phyloP scores from a whole-genome alignment of 2,329 filamentous ascomycete species.

The Chaetomium globosum region DNA sequence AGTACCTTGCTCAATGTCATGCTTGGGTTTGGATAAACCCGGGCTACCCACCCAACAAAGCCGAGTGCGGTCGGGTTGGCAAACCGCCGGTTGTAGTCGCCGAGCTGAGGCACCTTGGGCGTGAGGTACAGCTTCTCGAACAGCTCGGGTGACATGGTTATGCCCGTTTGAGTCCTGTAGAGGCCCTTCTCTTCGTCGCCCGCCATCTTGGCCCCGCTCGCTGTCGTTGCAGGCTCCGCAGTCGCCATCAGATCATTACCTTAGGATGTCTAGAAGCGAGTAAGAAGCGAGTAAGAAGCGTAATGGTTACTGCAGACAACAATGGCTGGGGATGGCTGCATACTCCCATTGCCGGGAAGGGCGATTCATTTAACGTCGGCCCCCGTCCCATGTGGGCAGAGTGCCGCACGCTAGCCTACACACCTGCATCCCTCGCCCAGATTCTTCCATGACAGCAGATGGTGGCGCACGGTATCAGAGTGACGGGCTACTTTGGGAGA shows the following conservation, averaged over 20 bases:
- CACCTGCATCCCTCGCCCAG: background rate
- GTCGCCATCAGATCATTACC: slow-evolving; percentile 10
- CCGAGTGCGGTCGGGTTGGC: slow-evolving; percentile 45
- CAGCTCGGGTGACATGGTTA: slow-evolving; percentile 46
- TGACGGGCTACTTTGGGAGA: background rate
- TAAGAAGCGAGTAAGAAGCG: background rate
- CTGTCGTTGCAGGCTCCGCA: slow-evolving; percentile 11
- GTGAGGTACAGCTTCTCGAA: slow-evolving; percentile 48
- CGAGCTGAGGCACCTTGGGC: slow-evolving; percentile 44
- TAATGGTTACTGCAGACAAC: background rate
- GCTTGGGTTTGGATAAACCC: background rate
- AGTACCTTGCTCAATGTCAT: background rate
- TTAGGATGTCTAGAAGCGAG: background rate
- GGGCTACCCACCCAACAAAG: slow-evolving; percentile 42
- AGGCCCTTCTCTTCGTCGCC: slow-evolving; percentile 44
- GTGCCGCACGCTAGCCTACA: background rate
- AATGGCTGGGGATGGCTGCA: background rate
- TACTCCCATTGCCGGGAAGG: background rate
- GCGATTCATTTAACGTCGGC: background rate
- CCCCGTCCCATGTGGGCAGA: background rate
- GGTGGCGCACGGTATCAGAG: background rate
- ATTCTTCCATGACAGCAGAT: background rate
- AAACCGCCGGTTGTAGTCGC: slow-evolving; percentile 44
- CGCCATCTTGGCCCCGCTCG: slow-evolving; percentile 9
- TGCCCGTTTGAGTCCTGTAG: slow-evolving; percentile 41